Percentiles rank a stretch among this genome's conserved stretches.
phyloP scores from a whole-genome alignment of 1,139 yeast genomes.

The Debaryomyces coudertii region DNA sequence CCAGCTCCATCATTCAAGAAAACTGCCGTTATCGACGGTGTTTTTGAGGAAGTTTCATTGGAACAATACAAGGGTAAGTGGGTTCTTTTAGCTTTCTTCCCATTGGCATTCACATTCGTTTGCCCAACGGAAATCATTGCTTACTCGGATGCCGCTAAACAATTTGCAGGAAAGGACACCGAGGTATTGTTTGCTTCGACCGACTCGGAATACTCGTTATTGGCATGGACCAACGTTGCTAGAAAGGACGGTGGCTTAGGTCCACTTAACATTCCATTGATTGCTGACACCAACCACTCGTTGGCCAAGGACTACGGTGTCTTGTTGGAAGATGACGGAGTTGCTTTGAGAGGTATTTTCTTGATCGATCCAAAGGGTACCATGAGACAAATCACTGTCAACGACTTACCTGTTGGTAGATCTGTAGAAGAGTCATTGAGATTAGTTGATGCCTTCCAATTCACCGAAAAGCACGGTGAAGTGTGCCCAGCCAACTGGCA shows the following conservation, averaged over 20 bases:
- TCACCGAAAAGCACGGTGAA: constrained; percentile 94
- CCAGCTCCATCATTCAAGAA: constrained; percentile 96
- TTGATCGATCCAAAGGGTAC: constrained; percentile 94
- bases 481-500: constrained; percentile 99
- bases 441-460: constrained; percentile 90
- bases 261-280: constrained; percentile 86
- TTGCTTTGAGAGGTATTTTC: constrained; percentile 97
- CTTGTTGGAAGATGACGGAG: constrained; percentile 90
- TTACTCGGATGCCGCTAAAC: constrained; percentile 91
- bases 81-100: constrained; percentile 95
- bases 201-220: constrained; percentile 95
- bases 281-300: constrained; percentile 96
- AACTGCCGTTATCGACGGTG: constrained; percentile 96
- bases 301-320: constrained; percentile 96
- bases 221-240: constrained; percentile 97
- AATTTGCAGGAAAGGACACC: constrained; percentile 84
- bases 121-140: constrained; percentile 99
- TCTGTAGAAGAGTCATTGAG: constrained; percentile 96
- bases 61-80: constrained; percentile 97
- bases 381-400: constrained; percentile 94
- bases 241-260: constrained; percentile 99
- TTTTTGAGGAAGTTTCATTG: constrained; percentile 89
- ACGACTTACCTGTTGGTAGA: constrained; percentile 99
- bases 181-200: constrained; percentile 95
- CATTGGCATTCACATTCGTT: constrained; percentile 98